Percentiles rank a stretch among this genome's conserved stretches.
Evolutionary conservation across 2,329 filamentous ascomycete genomes (phyloP).

Genomic region (Cladosporium halotolerans): DNA sequence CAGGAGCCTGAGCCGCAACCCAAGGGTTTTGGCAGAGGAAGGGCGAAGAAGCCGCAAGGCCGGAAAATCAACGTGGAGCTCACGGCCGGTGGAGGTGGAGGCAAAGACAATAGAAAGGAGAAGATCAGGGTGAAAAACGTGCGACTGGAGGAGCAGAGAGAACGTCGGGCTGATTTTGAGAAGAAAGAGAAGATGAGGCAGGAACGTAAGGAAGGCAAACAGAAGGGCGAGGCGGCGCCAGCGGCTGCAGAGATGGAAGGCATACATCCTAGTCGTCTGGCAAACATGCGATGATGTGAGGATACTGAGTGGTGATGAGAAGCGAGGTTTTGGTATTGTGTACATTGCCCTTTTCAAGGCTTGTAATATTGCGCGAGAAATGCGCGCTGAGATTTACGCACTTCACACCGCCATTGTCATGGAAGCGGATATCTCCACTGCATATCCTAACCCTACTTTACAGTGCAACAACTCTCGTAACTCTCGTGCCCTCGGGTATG

Average conservation of each 20-base stretch:
- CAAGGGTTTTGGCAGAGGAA: slow-evolving; percentile 21
- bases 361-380: background rate
- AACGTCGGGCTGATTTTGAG: slow-evolving; percentile 45
- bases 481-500: too few species aligned
- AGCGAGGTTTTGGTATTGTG: background rate
- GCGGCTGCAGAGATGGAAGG: slow-evolving; percentile 17
- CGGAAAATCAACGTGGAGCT: slow-evolving; percentile 89
- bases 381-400: background rate
- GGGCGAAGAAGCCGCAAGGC: slow-evolving; percentile 42
- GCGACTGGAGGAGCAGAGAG: slow-evolving; percentile 67
- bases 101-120: slow-evolving; percentile 61
- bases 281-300: slow-evolving; percentile 16
- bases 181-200: slow-evolving; percentile 40
- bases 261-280: slow-evolving; percentile 32
- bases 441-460: too few species aligned
- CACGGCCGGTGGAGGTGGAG: slow-evolving; percentile 77
- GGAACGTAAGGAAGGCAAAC: slow-evolving; percentile 33
- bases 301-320: too few species aligned
- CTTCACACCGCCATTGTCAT: too few species aligned
- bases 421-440: too few species aligned
- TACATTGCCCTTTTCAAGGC: background rate
- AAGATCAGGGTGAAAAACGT: slow-evolving; percentile 83
- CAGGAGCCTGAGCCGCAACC: slow-evolving; percentile 8
- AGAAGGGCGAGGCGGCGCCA: slow-evolving; percentile 18
- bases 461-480: too few species aligned